These are phyloP conservation scores for Dipteronia sinensis DNA, from an alignment of 345 rosid species.

Conservation along the genomic window DNA sequence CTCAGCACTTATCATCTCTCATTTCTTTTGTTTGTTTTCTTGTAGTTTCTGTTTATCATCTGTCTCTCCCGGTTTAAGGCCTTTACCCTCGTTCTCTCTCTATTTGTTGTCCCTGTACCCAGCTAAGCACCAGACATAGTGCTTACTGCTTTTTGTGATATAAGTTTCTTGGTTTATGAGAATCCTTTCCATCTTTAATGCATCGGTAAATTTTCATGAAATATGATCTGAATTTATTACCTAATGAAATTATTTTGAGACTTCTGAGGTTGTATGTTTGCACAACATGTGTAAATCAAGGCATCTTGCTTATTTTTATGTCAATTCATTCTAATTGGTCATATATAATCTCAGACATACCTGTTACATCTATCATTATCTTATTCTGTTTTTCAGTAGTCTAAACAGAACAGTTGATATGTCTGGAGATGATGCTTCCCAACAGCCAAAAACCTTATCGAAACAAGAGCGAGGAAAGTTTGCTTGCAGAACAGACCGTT, in stretches of 20 bases:
- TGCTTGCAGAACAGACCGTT: conserved; percentile 23
- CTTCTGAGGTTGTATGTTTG: neutral
- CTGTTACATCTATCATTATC: conserved; percentile 23
- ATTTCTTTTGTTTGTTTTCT: neutral
- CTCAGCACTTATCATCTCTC: neutral
- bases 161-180: neutral
- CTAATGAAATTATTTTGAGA: neutral
- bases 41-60: neutral
- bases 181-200: neutral
- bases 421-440: conserved; percentile 25
- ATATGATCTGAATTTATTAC: neutral
- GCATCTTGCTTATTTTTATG: neutral
- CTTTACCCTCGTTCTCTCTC: neutral
- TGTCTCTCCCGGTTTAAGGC: neutral
- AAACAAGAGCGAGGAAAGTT: conserved; percentile 35
- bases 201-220: neutral
- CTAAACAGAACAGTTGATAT: conserved; percentile 24
- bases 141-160: neutral
- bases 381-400: conserved; percentile 31
- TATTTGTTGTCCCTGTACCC: neutral
- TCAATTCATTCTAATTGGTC: neutral
- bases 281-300: neutral
- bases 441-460: conserved; percentile 26
- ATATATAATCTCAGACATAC: conserved; percentile 1
- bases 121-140: neutral